phyloP scores from a whole-genome alignment of 2,329 filamentous ascomycete genomes.

The Claviceps fusiformis region DNA sequence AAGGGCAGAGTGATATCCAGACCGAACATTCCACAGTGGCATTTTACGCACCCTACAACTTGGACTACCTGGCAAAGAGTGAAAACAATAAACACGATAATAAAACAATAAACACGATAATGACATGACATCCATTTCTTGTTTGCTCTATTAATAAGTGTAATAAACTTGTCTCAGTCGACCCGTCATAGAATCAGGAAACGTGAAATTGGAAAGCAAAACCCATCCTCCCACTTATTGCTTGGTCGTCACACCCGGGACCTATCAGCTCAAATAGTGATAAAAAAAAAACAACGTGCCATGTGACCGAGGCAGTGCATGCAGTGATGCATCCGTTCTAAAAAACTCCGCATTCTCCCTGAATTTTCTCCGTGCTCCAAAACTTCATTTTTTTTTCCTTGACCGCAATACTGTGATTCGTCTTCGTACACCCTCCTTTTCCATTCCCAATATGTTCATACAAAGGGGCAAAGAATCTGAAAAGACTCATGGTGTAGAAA shows the following conservation, averaged over 20 bases:
- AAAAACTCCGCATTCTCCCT: background rate
- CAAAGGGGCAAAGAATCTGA: background rate
- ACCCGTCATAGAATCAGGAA: background rate
- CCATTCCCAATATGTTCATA: background rate
- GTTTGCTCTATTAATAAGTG: background rate
- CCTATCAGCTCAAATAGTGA: background rate
- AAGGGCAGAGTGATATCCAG: no score
- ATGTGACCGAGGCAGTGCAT: background rate
- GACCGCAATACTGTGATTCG: background rate
- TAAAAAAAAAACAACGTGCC: background rate
- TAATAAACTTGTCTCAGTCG: background rate
- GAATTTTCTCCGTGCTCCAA: background rate
- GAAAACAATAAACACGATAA: background rate
- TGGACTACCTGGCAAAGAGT: background rate
- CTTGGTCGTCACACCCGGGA: background rate
- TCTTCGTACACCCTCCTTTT: background rate
- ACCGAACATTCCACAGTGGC: no score
- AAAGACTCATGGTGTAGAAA: background rate
- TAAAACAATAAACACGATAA: background rate
- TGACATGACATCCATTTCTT: background rate
- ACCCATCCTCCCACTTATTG: background rate
- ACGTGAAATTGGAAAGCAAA: background rate
- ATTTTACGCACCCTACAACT: no score
- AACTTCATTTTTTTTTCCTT: background rate
- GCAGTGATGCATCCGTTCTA: background rate